These are phyloP conservation scores for Meyerozyma elateridarum DNA, from an alignment of 1,139 yeast genomes.

Conservation along the genomic window DNA sequence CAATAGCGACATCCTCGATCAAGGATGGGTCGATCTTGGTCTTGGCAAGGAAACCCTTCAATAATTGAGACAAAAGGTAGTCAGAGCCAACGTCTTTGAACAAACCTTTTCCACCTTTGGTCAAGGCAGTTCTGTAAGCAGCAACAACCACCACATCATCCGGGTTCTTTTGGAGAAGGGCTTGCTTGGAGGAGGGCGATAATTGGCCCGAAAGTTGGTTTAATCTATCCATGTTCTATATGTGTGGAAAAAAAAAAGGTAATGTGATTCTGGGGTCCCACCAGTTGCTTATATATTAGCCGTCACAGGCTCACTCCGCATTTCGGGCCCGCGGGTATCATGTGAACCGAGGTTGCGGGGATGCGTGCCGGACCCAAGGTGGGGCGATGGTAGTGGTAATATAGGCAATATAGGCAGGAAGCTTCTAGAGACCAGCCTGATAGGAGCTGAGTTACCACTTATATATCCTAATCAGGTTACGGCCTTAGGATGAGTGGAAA, in stretches of 20 bases:
- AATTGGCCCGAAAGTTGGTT: slow-evolving; percentile 56
- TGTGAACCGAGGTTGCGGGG: slow-evolving; percentile 4
- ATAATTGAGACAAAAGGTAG: slow-evolving; percentile 26
- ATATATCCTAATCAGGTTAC: too few species aligned
- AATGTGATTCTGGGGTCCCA: not conserved
- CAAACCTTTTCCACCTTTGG: slow-evolving; percentile 33
- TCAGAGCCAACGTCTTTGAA: slow-evolving; percentile 32
- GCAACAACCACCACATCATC: slow-evolving; percentile 32
- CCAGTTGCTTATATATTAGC: not conserved
- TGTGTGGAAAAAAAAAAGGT: not conserved
- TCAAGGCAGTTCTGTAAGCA: slow-evolving; percentile 34
- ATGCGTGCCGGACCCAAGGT: not conserved
- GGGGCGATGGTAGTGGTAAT: not conserved
- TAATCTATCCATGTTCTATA: slow-evolving; percentile 50
- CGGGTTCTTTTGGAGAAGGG: slow-evolving; percentile 27
- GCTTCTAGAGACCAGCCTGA: not conserved
- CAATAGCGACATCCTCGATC: slow-evolving; percentile 27
- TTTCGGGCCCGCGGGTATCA: slow-evolving; percentile 4
- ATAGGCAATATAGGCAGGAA: too few species aligned
- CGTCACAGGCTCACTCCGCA: slow-evolving; percentile 5
- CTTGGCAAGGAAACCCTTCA: slow-evolving; percentile 24
- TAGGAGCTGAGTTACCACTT: too few species aligned
- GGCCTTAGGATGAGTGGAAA: too few species aligned
- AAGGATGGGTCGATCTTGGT: slow-evolving; percentile 22
- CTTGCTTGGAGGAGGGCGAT: slow-evolving; percentile 41